Evolutionary conservation across 176 grass and related monocot genomes (phyloP).

Genomic region (Oryza meridionalis): DNA sequence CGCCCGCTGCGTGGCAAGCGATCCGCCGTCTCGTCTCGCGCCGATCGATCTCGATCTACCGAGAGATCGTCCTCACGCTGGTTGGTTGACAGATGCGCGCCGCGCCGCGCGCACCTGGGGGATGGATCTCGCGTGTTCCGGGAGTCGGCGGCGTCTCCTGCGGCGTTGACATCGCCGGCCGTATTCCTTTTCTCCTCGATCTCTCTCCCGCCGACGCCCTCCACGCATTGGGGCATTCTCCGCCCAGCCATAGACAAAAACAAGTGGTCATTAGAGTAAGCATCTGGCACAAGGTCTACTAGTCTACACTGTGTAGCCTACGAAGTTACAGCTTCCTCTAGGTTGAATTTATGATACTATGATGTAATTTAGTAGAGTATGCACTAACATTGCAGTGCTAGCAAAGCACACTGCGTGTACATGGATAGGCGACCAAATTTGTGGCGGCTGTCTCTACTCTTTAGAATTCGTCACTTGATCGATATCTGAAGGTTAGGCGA

Average conservation of each 20-base stretch:
- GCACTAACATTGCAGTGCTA: no score
- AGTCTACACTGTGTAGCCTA: background rate
- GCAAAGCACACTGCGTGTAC: no score
- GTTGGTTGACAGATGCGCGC: background rate
- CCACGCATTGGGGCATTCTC: no score
- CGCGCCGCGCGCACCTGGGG: background rate
- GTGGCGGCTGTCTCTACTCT: no score
- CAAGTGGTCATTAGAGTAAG: background rate
- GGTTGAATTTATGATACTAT: no score
- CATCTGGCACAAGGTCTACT: background rate
- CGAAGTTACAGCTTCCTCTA: no score
- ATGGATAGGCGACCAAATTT: no score
- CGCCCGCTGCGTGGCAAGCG: background rate
- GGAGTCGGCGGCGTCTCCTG: background rate
- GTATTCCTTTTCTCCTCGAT: background rate
- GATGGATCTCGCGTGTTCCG: no score
- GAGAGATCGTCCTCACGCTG: background rate
- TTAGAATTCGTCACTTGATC: no score
- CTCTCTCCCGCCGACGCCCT: background rate
- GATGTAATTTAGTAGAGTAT: no score
- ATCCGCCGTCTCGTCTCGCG: background rate
- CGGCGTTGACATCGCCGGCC: background rate
- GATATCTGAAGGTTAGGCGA: no score
- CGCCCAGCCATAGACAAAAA: background rate
- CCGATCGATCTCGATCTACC: background rate